Conservation (phyloP, 257 asterid species). For the Solanum appendiculatum region DNA sequence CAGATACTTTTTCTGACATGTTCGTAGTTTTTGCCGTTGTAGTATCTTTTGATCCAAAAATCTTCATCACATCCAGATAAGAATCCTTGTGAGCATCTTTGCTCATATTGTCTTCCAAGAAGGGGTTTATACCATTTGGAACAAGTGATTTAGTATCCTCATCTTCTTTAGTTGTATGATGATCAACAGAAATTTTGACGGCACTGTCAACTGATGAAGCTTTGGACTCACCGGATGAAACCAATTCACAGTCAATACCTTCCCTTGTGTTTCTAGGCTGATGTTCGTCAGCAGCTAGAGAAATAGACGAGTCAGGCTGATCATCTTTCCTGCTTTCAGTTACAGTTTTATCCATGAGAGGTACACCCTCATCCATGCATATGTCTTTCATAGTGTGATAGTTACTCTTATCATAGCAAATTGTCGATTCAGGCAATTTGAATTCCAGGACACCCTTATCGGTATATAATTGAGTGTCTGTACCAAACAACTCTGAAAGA, state of each 20-base stretch:
- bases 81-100: conserved; percentile 4
- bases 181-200: conserved; percentile 6
- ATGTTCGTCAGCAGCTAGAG: conserved; percentile 16
- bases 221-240: conserved; percentile 9
- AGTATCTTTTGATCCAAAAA: neutral
- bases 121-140: conserved; percentile 7
- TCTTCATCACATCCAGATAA: conserved; percentile 8
- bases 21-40: neutral
- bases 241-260: conserved; percentile 9
- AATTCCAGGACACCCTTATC: conserved; percentile 45
- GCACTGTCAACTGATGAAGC: conserved; percentile 4
- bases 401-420: conserved; percentile 39
- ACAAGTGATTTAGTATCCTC: conserved; percentile 7
- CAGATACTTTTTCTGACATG: conserved; percentile 22
- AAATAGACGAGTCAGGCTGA: conserved; percentile 4
- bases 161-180: conserved; percentile 8
- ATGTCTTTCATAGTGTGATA: conserved; percentile 55
- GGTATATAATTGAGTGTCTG: conserved; percentile 13
- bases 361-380: conserved; percentile 64
- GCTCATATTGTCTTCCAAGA: conserved; percentile 2
- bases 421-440: conserved; percentile 42
- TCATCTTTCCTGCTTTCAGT: conserved; percentile 21
- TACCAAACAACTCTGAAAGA: conserved; percentile 14
- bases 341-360: conserved; percentile 24
- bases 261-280: conserved; percentile 8